Evolutionary conservation across 768 basidiomycete species (phyloP), one percentile per base, ranked within the genome.

Genomic region (Clavaria fumosa): DNA sequence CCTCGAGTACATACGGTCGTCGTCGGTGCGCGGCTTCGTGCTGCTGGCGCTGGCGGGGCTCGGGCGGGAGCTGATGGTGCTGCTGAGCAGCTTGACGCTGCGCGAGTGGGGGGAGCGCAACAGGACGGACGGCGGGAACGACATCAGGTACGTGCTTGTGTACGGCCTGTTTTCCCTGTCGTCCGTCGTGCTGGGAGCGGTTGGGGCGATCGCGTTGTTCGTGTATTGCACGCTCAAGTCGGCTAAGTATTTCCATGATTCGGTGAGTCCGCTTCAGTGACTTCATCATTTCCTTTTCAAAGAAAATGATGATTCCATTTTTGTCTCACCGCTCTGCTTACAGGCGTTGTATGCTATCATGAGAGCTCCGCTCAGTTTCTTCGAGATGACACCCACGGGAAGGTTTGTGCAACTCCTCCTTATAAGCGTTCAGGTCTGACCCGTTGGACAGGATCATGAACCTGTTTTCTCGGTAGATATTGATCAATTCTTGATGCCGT

Each of bases 391-490:
- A 0, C 91, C 89, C 1, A 77, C 72, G 11, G 88, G 88, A 45
- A 70, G 80, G 81, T 80, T 46, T 35, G 65, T 43, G 23, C n/a
- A n/a, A 9, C 14, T 36, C n/a, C n/a, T n/a, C n/a, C n/a, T n/a
- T n/a, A n/a, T n/a, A n/a, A n/a, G n/a, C n/a, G n/a, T n/a, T n/a
- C n/a, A n/a, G n/a, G n/a, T n/a, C n/a, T n/a, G n/a, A n/a, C n/a
- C n/a, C n/a, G n/a, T n/a, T n/a, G n/a, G n/a, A n/a, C n/a, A n/a
- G n/a, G n/a, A n/a, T n/a, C 38, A 53, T 96, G 36, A 96, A 95
- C 55, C 55, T 95, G 19, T 96, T 96, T 57, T 85, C 85, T 3
- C 74, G n/a, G n/a, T n/a, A n/a, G n/a, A n/a, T n/a, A n/a, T n/a
- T n/a, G n/a, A n/a, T n/a, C n/a, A n/a, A n/a, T n/a, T n/a, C n/a